A percentile compares a stretch with the other conserved stretches of the same genome.
Evolutionary conservation across 805 yeast species (phyloP).

Genomic region (Candida mattraensis): DNA sequence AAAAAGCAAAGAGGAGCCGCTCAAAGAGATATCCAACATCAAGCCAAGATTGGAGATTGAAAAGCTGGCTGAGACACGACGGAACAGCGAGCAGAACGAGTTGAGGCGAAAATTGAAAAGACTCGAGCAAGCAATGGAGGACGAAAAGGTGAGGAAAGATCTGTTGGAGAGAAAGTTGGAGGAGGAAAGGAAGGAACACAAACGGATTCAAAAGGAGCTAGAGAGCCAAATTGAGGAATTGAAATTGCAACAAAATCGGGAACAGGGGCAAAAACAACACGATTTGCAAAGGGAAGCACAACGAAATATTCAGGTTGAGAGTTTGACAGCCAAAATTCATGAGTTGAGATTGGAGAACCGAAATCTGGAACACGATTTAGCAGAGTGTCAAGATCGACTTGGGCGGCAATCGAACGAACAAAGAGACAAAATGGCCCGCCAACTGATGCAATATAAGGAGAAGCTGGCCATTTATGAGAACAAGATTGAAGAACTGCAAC

Average conservation of each 20-base stretch:
- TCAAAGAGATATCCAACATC: slow-evolving; percentile 3
- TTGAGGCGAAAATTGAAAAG: slow-evolving; percentile 6
- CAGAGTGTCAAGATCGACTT: too few species aligned
- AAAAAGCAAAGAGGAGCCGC: slow-evolving; percentile 4
- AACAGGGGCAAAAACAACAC: neutral
- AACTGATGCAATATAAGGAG: neutral
- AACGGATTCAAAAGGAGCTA: slow-evolving; percentile 2
- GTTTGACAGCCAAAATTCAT: too few species aligned
- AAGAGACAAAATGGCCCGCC: neutral
- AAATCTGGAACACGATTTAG: too few species aligned
- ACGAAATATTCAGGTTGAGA: too few species aligned
- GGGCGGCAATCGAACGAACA: neutral
- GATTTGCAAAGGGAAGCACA: too few species aligned
- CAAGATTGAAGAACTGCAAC: slow-evolving; percentile 1
- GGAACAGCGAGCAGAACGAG: slow-evolving; percentile 10
- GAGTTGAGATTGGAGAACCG: too few species aligned
- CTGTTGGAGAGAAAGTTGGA: slow-evolving; percentile 8
- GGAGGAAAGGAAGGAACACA: slow-evolving; percentile 6
- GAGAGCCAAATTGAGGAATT: slow-evolving; percentile 4
- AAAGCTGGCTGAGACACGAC: too few species aligned
- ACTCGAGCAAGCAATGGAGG: slow-evolving; percentile 6
- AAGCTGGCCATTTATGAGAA: neutral
- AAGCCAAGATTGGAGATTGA: slow-evolving; percentile 9
- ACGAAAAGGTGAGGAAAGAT: slow-evolving; percentile 5
- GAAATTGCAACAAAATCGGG: slow-evolving; percentile 1